Conservation (phyloP, 352 stramenopile genomes). For the Globisporangium cystogenes region DNA sequence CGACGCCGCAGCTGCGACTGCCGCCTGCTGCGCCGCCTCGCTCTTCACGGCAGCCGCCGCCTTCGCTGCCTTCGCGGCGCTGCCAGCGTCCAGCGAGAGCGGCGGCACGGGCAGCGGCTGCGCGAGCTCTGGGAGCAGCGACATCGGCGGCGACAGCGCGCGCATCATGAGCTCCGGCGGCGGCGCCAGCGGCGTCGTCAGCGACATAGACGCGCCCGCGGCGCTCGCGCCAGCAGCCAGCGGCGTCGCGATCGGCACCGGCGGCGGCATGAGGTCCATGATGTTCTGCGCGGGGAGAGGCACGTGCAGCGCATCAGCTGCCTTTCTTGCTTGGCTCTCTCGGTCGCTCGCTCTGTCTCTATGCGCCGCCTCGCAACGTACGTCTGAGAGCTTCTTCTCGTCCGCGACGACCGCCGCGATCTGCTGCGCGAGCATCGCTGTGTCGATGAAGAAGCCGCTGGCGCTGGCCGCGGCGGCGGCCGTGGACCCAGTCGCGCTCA, state of each 20-base stretch:
- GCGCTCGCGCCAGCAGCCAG: no score
- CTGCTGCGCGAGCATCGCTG: slow-evolving; percentile 42
- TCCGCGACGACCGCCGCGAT: slow-evolving; percentile 62
- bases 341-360: no score
- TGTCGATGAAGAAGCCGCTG: slow-evolving; percentile 63
- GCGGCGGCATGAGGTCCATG: slow-evolving; percentile 67
- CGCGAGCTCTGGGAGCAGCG: slow-evolving; percentile 53
- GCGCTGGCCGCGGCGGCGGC: background rate
- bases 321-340: no score
- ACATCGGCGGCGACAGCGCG: slow-evolving; percentile 65
- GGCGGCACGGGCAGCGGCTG: slow-evolving; percentile 21
- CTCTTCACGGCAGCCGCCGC: slow-evolving; percentile 1
- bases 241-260: slow-evolving; percentile 18
- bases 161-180: slow-evolving; percentile 65
- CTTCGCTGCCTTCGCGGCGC: slow-evolving; percentile 4
- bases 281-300: slow-evolving; percentile 59
- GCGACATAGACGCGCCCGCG: slow-evolving; percentile 17
- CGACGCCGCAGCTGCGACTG: background rate
- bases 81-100: slow-evolving; percentile 32
- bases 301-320: no score
- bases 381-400: slow-evolving; percentile 78
- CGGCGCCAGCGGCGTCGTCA: slow-evolving; percentile 50
- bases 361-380: slow-evolving; percentile 10
- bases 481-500: slow-evolving; percentile 11
- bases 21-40: slow-evolving; percentile 2